Conservation (phyloP, 176 grass and related monocot species). For the Metroxylon sagu region DNA sequence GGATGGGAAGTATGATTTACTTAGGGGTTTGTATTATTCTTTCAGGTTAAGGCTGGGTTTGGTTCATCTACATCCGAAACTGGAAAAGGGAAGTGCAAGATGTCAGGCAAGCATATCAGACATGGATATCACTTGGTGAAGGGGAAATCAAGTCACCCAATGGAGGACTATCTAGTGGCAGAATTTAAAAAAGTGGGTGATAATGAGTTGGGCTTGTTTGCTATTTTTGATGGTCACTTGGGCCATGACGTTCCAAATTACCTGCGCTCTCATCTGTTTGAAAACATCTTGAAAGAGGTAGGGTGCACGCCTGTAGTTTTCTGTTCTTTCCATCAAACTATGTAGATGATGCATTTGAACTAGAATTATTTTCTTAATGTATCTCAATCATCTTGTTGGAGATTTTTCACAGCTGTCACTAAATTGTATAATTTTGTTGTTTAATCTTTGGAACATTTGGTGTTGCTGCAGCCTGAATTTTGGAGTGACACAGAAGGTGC, state of each 20-base stretch:
- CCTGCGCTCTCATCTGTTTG: constrained; percentile 63
- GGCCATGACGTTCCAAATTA: constrained; percentile 78
- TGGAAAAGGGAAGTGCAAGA: constrained; percentile 83
- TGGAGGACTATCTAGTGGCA: constrained; percentile 87
- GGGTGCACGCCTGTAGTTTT: too few relatives aligned
- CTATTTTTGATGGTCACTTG: constrained; percentile 87
- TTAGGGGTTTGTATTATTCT: constrained; percentile 2
- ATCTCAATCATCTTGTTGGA: too few relatives aligned
- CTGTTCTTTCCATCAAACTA: too few relatives aligned
- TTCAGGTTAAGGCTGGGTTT: constrained; percentile 74
- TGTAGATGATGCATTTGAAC: too few relatives aligned
- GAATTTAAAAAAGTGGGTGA: constrained; percentile 66
- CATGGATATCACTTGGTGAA: constrained; percentile 89
- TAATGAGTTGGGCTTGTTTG: constrained; percentile 69
- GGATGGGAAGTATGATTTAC: neutral
- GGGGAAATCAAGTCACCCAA: constrained; percentile 83
- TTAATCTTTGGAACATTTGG: constrained; percentile 4
- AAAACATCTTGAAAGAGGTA: constrained; percentile 91
- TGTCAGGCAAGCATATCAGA: constrained; percentile 52
- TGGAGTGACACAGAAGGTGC: constrained; percentile 56
- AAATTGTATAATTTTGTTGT: too few relatives aligned
- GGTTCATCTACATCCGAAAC: constrained; percentile 66
- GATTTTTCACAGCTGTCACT: too few relatives aligned
- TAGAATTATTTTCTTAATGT: too few relatives aligned
- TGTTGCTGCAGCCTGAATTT: constrained; percentile 69